Base-by-base conservation (phyloP, 139 green algal genomes). In the Klebsormidium nitens region DNA sequence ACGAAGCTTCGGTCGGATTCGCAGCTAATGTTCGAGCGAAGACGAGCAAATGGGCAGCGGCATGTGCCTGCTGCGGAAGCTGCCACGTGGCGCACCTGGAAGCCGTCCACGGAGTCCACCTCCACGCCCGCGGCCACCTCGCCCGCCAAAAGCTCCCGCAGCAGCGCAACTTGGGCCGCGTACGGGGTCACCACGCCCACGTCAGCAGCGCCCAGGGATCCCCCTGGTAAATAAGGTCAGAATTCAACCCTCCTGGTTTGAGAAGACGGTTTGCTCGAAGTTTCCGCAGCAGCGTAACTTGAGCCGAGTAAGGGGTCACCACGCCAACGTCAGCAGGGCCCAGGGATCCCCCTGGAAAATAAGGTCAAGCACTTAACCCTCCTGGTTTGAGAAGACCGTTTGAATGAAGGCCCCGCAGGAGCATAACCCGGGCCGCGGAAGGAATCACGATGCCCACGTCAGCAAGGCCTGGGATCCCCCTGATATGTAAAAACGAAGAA, bases 101-200 rank as follows among this genome's bases (percentile, higher is more conserved):
- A 77, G 42, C 69, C 64, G 29, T 77, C 69, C 6, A 77, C 38
- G 5, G 61, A 72, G 40, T 77, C 50, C 14, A 77, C 29, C 32
- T 77, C 69, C 29, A 77, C 37, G 4, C 69, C 69, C n/a, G 23
- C 8, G 3, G 11, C 5, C 5, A 73, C 14, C 47, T 64, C 69
- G 14, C 32, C 38, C 29, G 61, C n/a, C 26, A 74, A 28, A 31
- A 77, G 42, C 31, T 64, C 35, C 36, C 38, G 37, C 61, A 73
- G 46, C 4, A 77, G 42, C 8, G 17, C 62, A 8, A 77, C 69
- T 37, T 77, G 69, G 2, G 69, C 69, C 6, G 61, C 66, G 17
- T 77, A 77, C 32, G 69, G 69, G 31, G 61, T 69, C 3, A 77
- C 39, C 19, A 77, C 60, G 31, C 44, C 69, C 29, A 77, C 35